Base-by-base conservation (phyloP, 495 filamentous ascomycete genomes). In the Neurospora hispaniola region DNA sequence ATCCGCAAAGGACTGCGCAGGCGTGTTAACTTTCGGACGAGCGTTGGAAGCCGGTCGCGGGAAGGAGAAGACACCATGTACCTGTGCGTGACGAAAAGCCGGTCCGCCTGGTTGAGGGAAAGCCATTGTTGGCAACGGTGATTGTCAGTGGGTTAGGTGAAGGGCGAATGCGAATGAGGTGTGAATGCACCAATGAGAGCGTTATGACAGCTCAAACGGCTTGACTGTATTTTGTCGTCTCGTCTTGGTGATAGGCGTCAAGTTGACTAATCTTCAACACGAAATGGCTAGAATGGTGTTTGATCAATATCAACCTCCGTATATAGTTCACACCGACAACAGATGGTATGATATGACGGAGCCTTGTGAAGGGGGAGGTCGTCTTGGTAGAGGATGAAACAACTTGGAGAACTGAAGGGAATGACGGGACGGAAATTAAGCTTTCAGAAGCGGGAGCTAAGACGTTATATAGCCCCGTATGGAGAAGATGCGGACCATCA, bases 1-100 rank as follows among this genome's bases (percentile, higher is more conserved):
- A 68, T 84, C 81, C 69, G 81, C 74, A 48, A 84, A 83, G 39
- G 82, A 79, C 78, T 79, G 71, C 48, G 66, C 42, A 41, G 42
- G 27, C 54, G 54, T 66, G 54, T 66, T 66, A 66, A 66, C 54
- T 66, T 40, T 27, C 18, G 48, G 31, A 6, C 70, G 44, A 71
- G 48, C 27, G 69, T 43, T 54, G 23, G 23, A 31, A 43, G 18
- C 14, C 43, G 42, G 27, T 38, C 23, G 40, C 62, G 31, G 72
- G 40, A 38, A 48, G 44, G 70, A 74, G 68, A 44, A 44, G 59
- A 69, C 18, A 27, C 41, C 43, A 74, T n/a, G 70, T 77, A 80
- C 80, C 75, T 81, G 79, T 75, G 77, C 75, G 68, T 77, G 75
- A 42, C 77, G 71, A 70, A 80, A 79, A 59, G 72, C 73, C 46